phyloP scores from a whole-genome alignment of 345 rosid genomes.

The Zanthoxylum bungeanum region DNA sequence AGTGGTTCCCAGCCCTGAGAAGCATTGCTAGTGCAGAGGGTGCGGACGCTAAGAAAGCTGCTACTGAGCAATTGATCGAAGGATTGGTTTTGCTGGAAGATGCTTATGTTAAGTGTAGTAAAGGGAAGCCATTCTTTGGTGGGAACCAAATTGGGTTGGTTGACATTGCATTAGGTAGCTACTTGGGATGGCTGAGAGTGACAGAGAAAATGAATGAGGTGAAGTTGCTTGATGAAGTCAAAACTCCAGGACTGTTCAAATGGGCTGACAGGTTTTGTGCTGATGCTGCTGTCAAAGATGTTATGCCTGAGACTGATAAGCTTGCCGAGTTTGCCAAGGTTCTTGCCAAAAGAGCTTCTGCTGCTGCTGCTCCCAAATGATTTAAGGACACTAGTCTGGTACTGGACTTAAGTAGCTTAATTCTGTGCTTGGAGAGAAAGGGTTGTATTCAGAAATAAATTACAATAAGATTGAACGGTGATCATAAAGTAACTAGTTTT shows the following conservation, averaged over 20 bases:
- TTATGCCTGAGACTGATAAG: slow-evolving; percentile 57
- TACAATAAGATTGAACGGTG: neutral
- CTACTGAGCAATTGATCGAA: slow-evolving; percentile 27
- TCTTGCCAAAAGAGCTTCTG: slow-evolving; percentile 11
- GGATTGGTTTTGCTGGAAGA: slow-evolving; percentile 48
- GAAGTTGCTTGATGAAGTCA: slow-evolving; percentile 37
- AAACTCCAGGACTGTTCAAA: slow-evolving; percentile 36
- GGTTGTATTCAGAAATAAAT: neutral
- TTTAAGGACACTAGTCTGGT: neutral
- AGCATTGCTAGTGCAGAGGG: slow-evolving; percentile 18
- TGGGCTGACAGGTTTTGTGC: slow-evolving; percentile 55
- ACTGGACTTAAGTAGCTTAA: neutral
- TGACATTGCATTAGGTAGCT: slow-evolving; percentile 62
- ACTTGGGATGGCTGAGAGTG: slow-evolving; percentile 51
- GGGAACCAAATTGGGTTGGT: slow-evolving; percentile 57
- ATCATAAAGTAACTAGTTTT: neutral
- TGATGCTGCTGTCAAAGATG: slow-evolving; percentile 48
- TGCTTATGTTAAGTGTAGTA: slow-evolving; percentile 39
- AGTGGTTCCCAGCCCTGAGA: slow-evolving; percentile 54
- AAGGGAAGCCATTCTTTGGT: slow-evolving; percentile 65
- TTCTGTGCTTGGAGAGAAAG: neutral
- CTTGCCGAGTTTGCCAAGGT: slow-evolving; percentile 51
- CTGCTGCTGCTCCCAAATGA: slow-evolving; percentile 11
- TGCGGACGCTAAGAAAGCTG: slow-evolving; percentile 38
- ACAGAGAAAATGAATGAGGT: slow-evolving; percentile 28